Percentiles rank a stretch among this genome's conserved stretches.
Conservation (phyloP, 2,329 filamentous ascomycete genomes). For the Talaromyces albobiverticillius region DNA sequence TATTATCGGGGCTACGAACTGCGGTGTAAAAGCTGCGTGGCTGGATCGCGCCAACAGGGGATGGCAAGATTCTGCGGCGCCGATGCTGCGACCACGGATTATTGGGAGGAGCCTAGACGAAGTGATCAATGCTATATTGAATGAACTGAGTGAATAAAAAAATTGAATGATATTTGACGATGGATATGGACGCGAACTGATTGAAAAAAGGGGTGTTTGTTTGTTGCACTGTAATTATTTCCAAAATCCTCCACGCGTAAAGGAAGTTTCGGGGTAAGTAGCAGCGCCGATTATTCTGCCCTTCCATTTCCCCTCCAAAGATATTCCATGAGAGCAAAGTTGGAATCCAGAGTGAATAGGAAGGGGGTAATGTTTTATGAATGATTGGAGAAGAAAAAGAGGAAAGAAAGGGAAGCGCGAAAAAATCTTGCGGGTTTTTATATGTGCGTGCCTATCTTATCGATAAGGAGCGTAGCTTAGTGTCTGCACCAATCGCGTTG, state of each 20-base stretch:
- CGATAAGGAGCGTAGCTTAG: constrained; percentile 29
- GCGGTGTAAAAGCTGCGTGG: constrained; percentile 64
- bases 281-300: constrained; percentile 38
- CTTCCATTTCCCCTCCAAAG: constrained; percentile 48
- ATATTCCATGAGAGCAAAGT: constrained; percentile 33
- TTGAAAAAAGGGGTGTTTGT: constrained; percentile 25
- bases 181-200: background rate
- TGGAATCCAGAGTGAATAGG: constrained; percentile 48
- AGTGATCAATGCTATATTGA: constrained; percentile 33
- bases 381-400: constrained; percentile 31
- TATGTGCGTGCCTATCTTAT: constrained; percentile 24
- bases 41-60: constrained; percentile 62
- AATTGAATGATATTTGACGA: background rate
- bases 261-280: constrained; percentile 46
- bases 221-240: constrained; percentile 43
- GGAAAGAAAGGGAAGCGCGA: constrained; percentile 16
- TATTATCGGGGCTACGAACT: constrained; percentile 60
- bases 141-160: background rate
- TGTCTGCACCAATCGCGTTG: no score
- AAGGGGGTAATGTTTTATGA: constrained; percentile 42
- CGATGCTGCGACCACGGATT: constrained; percentile 50
- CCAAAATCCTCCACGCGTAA: constrained; percentile 43
- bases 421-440: constrained; percentile 27
- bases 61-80: constrained; percentile 63
- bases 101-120: constrained; percentile 57